phyloP scores from a whole-genome alignment of 331 rosid genomes.

The Rhamnella rubrinervis region DNA sequence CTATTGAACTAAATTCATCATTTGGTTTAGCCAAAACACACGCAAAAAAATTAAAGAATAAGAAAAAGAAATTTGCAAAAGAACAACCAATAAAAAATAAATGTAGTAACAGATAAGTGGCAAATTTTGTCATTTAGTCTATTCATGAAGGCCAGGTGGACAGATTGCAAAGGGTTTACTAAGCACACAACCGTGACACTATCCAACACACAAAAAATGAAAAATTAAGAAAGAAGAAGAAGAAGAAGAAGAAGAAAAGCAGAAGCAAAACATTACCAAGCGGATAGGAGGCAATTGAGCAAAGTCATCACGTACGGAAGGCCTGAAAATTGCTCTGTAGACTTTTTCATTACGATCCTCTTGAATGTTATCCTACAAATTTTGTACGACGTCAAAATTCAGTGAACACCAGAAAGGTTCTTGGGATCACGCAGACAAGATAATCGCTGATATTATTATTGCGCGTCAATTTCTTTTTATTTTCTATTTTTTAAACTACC shows the following conservation, averaged over 20 bases:
- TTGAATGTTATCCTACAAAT: constrained; percentile 69
- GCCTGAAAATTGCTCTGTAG: constrained; percentile 86
- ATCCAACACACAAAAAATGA: neutral
- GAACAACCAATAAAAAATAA: neutral
- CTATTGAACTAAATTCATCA: too few relatives aligned
- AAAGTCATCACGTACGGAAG: constrained; percentile 88
- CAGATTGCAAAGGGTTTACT: too few relatives aligned
- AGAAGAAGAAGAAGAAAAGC: neutral
- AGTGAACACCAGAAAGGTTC: too few relatives aligned
- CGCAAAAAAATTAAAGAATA: too few relatives aligned
- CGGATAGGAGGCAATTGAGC: constrained; percentile 84
- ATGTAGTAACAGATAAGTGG: neutral
- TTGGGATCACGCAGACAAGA: too few relatives aligned
- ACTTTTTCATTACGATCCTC: constrained; percentile 56
- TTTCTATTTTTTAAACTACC: too few relatives aligned
- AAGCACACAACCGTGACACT: too few relatives aligned
- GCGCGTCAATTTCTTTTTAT: too few relatives aligned
- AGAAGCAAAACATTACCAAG: constrained; percentile 51
- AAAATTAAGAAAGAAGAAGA: neutral
- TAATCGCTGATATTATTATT: too few relatives aligned
- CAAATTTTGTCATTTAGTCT: neutral
- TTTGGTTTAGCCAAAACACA: too few relatives aligned
- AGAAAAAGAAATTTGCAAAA: too few relatives aligned
- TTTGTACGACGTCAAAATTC: neutral
- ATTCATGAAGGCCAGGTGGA: too few relatives aligned